Conservation (phyloP, 306 rosid genomes). For the Neltuma alba region DNA sequence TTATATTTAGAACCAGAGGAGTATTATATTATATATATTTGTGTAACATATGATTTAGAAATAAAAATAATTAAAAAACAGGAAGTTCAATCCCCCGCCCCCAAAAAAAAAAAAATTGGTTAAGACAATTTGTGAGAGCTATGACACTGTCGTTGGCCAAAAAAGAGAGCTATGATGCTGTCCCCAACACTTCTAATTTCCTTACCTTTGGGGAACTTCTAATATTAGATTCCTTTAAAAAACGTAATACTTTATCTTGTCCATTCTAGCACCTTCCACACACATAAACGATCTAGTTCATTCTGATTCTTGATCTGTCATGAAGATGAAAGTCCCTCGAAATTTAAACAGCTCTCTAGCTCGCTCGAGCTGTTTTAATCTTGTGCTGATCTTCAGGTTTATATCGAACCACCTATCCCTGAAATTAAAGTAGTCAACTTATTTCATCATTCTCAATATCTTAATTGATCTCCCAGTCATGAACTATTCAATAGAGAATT, state of each 20-base stretch:
- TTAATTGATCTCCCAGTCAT: background rate
- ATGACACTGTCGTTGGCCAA: too few relatives aligned
- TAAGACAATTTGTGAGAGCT: background rate
- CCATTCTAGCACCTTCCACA: conserved; percentile 33
- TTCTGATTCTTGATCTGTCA: background rate
- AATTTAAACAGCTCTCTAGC: background rate
- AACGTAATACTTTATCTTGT: background rate
- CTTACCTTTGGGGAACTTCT: background rate
- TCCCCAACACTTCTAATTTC: background rate
- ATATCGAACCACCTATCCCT: conserved; percentile 3
- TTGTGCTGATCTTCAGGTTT: background rate
- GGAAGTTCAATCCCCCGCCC: background rate
- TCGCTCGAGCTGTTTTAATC: background rate
- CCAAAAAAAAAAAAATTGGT: background rate
- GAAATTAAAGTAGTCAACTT: background rate
- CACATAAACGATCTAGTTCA: background rate
- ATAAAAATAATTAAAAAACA: background rate
- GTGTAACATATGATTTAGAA: background rate
- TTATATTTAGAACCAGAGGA: too few relatives aligned
- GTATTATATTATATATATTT: too few relatives aligned
- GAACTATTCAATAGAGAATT: background rate
- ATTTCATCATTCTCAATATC: background rate
- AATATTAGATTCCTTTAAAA: background rate
- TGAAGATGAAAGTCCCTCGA: background rate
- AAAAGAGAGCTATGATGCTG: background rate